Conservation (phyloP, 106 monocot species). For the Platanthera guangdongensis region DNA sequence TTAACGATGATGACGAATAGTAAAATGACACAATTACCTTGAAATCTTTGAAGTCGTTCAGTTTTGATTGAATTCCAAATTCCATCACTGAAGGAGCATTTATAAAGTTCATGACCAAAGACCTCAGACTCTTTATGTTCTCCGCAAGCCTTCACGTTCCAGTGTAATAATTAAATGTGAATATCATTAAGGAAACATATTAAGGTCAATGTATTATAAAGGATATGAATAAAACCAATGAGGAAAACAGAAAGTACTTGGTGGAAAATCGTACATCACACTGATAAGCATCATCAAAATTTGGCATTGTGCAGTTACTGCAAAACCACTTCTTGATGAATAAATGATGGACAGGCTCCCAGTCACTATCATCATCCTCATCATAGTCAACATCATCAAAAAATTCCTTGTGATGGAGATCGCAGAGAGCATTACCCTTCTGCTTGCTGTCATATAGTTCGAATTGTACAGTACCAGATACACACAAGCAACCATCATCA, state of each 20-base stretch:
- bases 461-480: not conserved
- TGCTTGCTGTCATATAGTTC: constrained; percentile 11
- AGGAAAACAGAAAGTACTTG: not conserved
- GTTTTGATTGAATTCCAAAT: constrained; percentile 2
- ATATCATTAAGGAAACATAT: not conserved
- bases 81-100: not conserved
- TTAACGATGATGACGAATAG: too few relatives aligned
- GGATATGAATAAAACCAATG: not conserved
- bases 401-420: constrained; percentile 38
- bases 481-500: constrained; percentile 14
- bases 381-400: constrained; percentile 54
- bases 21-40: constrained; percentile 2
- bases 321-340: constrained; percentile 70
- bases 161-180: constrained; percentile 8
- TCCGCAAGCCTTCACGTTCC: constrained; percentile 50
- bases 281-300: constrained; percentile 42
- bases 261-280: constrained; percentile 45
- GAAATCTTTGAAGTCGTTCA: constrained; percentile 6
- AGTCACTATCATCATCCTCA: constrained; percentile 82
- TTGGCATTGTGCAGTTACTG: constrained; percentile 74
- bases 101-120: constrained; percentile 4
- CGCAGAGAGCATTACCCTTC: constrained; percentile 32
- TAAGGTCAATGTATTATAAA: not conserved
- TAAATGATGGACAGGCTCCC: constrained; percentile 58
- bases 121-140: constrained; percentile 58